A percentile compares a stretch with the other conserved stretches of the same genome.
phyloP scores from a whole-genome alignment of 345 rosid genomes.

The Camelina sativa region DNA sequence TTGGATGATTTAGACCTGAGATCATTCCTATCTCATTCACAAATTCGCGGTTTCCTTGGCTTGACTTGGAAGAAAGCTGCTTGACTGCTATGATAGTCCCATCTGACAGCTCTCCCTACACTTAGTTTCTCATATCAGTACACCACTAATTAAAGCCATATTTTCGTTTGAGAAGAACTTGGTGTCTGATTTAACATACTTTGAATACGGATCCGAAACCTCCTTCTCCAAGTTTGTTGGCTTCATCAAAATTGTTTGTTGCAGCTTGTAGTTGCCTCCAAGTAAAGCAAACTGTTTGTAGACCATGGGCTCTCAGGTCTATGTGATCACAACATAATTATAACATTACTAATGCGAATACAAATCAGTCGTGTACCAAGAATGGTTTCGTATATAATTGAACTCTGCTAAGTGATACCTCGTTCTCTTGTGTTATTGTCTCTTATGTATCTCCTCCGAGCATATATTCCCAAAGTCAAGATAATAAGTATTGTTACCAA shows the following conservation, averaged over 20 bases:
- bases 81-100: conserved; percentile 48
- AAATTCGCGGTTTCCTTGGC: conserved; percentile 31
- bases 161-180: too few relatives aligned
- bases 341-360: not conserved
- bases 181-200: not conserved
- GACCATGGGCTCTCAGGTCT: conserved; percentile 12
- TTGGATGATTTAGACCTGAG: too few relatives aligned
- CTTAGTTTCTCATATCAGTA: not conserved
- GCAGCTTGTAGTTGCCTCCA: conserved; percentile 33
- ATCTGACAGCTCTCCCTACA: conserved; percentile 39
- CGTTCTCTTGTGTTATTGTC: conserved; percentile 12
- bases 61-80: conserved; percentile 32
- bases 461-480: conserved; percentile 42
- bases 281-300: conserved; percentile 20
- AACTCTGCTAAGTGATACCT: not conserved
- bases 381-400: not conserved
- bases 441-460: conserved; percentile 33
- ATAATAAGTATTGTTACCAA: conserved; percentile 7
- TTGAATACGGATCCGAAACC: conserved; percentile 40
- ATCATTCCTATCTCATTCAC: too few relatives aligned
- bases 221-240: conserved; percentile 38
- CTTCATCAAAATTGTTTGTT: conserved; percentile 3
- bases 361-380: not conserved
- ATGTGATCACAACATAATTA: not conserved
- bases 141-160: too few relatives aligned